Evolutionary conservation across 2,329 filamentous ascomycete species (phyloP).

Genomic region (Cytospora schulzeri): DNA sequence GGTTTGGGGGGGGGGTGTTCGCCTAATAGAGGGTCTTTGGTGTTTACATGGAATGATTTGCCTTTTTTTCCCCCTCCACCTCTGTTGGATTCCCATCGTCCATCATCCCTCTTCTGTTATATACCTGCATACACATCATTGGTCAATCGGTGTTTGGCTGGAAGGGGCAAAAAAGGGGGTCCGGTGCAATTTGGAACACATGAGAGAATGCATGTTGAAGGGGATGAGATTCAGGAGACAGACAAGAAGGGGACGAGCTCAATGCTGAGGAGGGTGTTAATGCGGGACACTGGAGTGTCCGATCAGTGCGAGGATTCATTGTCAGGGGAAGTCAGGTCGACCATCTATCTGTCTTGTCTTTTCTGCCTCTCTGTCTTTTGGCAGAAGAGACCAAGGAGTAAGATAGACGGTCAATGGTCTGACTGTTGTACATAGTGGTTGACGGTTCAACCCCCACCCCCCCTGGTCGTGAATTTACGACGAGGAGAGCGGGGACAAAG

Average conservation of each 20-base stretch:
- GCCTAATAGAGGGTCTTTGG: constrained; percentile 12
- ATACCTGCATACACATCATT: constrained; percentile 21
- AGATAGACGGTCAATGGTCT: neutral
- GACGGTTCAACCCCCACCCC: neutral
- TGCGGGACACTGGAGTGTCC: neutral
- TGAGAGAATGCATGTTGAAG: neutral
- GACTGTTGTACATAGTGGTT: neutral
- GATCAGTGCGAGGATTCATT: neutral
- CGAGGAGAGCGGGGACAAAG: neutral
- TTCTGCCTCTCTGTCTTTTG: neutral
- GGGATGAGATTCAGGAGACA: neutral
- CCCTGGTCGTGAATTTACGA: neutral
- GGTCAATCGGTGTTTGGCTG: constrained; percentile 1
- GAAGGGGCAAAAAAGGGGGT: neutral
- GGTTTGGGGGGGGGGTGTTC: neutral
- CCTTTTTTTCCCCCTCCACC: no score
- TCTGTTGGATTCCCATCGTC: constrained; percentile 1
- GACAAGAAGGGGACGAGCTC: neutral
- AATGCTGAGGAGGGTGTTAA: neutral
- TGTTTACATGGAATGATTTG: neutral
- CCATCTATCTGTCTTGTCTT: neutral
- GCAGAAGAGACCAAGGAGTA: neutral
- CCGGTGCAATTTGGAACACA: neutral
- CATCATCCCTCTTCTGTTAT: constrained; percentile 13
- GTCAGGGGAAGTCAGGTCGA: neutral